These are phyloP conservation scores for Irpex sp. DNA, from an alignment of 1,284 basidiomycete genomes.

Conservation along the genomic window DNA sequence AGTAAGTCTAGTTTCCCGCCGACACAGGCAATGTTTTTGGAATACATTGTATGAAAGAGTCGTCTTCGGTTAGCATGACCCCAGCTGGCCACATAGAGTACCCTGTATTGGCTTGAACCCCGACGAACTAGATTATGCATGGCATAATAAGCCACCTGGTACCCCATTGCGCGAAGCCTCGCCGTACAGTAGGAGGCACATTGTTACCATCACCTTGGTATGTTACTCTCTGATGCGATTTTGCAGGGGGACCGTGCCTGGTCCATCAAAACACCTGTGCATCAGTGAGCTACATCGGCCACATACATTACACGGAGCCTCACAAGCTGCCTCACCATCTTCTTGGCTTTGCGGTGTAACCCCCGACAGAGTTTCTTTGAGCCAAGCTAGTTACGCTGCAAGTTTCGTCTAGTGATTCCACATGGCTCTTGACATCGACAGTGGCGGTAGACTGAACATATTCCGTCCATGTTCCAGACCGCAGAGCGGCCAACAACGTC, in stretches of 20 bases:
- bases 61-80: too few species aligned
- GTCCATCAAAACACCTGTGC: background rate
- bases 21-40: too few species aligned
- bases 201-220: background rate
- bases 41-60: too few species aligned
- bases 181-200: background rate
- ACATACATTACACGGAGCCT: background rate
- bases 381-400: background rate
- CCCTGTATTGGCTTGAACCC: too few species aligned
- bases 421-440: background rate
- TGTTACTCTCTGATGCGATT: background rate
- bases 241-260: background rate
- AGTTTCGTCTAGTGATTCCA: background rate
- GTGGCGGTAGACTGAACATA: too few species aligned
- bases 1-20: background rate
- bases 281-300: background rate
- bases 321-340: background rate
- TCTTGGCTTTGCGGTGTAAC: background rate
- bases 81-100: too few species aligned
- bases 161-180: background rate
- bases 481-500: too few species aligned
- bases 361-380: background rate
- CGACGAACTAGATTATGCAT: background rate
- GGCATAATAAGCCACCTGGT: background rate
- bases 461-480: too few species aligned